Evolutionary conservation across 1,284 basidiomycete species (phyloP), one percentile per base, ranked within the genome.

Genomic region (Pyrrhoderma noxium): DNA sequence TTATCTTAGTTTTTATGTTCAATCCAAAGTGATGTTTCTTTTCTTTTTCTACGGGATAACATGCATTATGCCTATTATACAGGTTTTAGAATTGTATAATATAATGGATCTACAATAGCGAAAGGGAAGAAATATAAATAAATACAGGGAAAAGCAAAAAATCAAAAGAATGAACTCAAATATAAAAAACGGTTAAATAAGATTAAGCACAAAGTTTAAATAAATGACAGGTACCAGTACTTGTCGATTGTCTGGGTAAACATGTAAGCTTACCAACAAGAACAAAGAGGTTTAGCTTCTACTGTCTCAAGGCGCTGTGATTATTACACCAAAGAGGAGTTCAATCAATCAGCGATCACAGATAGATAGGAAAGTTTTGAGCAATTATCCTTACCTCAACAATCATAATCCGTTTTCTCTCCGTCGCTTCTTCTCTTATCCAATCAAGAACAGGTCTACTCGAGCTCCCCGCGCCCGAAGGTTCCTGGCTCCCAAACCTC

Each of bases 221-320:
- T n/a, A n/a, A n/a, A n/a, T n/a, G n/a, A n/a, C n/a, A n/a, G n/a
- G n/a, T n/a, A n/a, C n/a, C n/a, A n/a, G n/a, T n/a, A n/a, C n/a
- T n/a, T n/a, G n/a, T n/a, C n/a, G n/a, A n/a, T n/a, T n/a, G n/a
- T n/a, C n/a, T n/a, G n/a, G 23, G 34, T 22, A 5, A 47, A 31
- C 27, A 31, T 5, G 5, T 13, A 22, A 42, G 16, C 42, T 40
- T 62, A 87, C 81, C 86, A 89, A 61, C 83, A 87, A 47, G 77
- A 76, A 57, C 83, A 78, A 47, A 88, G 65, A 3, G 86, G 82
- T 56, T 75, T 80, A 49, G 74, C 76, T 53, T 80, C 73, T 22
- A 89, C 73, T 40, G 73, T 80, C 64, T 89, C 86, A 57, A 89
- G 65, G 16, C 86, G 82, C 87, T 89, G 34, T 35, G 16, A 37